Conservation (phyloP, 306 rosid species). For the Begonia peltatifolia region DNA sequence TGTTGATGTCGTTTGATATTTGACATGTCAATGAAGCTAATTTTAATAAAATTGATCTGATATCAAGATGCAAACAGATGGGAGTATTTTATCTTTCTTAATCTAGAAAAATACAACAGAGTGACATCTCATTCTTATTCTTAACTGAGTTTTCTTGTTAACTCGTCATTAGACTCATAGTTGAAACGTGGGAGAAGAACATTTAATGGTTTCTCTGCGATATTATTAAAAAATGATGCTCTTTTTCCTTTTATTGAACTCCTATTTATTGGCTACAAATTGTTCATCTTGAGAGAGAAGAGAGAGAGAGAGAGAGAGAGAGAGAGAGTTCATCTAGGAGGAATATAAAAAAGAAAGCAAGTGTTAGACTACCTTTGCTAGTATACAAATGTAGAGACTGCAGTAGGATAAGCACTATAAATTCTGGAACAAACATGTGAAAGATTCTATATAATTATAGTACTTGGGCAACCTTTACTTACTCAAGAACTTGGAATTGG, state of each 20-base stretch:
- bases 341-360: background rate
- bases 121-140: background rate
- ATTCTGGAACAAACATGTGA: conserved; percentile 11
- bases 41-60: no score
- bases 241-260: background rate
- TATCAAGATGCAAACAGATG: no score
- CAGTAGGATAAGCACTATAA: background rate
- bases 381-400: no score
- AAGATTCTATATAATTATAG: conserved; percentile 6
- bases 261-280: background rate
- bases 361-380: background rate
- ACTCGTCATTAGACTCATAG: background rate
- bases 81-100: no score
- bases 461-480: conserved; percentile 15
- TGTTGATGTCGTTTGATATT: no score
- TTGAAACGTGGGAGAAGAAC: no score
- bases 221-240: background rate
- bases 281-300: background rate
- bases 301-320: conserved; percentile 4
- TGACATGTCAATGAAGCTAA: no score
- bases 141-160: background rate
- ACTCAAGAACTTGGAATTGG: conserved; percentile 20
- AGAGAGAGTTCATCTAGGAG: background rate
- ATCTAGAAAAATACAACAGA: no score
- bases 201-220: no score